Evolutionary conservation across 768 basidiomycete species (phyloP), one percentile per base, ranked within the genome.

Genomic region (Pulveroboletus sp.): DNA sequence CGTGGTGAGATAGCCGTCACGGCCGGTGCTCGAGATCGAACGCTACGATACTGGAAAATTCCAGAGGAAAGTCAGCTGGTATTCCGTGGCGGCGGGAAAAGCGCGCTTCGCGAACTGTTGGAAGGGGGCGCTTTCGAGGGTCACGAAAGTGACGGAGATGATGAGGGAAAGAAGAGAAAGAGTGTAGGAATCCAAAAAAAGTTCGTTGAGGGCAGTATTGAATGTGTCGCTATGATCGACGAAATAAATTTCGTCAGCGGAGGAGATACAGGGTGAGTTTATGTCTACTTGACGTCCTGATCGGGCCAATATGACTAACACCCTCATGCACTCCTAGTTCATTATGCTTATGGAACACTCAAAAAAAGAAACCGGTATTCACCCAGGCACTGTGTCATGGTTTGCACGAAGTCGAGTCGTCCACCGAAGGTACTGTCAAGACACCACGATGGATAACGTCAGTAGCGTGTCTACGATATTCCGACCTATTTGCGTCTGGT

Each of bases 281-380:
- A 24, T 20, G 6, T 48, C 29, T 32, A 36, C 37, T 43, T 51
- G 34, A 22, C 14, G 10, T 45, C 16, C 32, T 43, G 27, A 22
- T 46, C 19, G 24, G 8, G 20, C 16, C 7, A 31, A 37, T 48
- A 26, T 36, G 20, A 9, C 47, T 48, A 20, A 59, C 11, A 24
- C 11, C 32, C 14, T n/a, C n/a, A n/a, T n/a, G n/a, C 9, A 12
- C 7, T 23, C 23, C 29, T 53, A 52, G 94, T 0, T 86, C 93
- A n/a, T 84, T 99, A 62, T 89, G 80, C 52, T 77, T 99, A 5
- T 99, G 95, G 93, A 81, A 78, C 26, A 96, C 82, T 10, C 78
- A 80, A 53, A 95, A 93, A 77, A 97, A 98, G 75, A 98, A 98
- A 69, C 92, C 96, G 0, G 72, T 95, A 37, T 96, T 89, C 68